Percentiles rank a stretch among this genome's conserved stretches.
These are phyloP conservation scores for Macadamia integrifolia DNA, from an alignment of 164 flowering plant genomes.

Conservation along the genomic window DNA sequence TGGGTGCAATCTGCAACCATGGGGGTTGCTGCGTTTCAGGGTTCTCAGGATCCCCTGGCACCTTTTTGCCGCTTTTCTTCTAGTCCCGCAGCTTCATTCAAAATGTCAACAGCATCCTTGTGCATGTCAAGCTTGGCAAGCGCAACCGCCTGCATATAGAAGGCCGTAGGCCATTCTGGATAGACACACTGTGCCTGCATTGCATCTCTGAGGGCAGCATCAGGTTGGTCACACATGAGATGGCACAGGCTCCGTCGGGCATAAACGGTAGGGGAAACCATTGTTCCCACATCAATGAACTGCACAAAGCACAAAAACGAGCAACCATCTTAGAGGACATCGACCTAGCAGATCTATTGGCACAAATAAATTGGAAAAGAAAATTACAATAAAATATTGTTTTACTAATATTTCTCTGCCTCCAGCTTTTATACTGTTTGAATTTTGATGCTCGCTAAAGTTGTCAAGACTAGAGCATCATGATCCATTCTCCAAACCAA, in stretches of 20 bases:
- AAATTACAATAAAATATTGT: too few species aligned
- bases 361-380: too few species aligned
- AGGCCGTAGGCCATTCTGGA: slow-evolving; percentile 96
- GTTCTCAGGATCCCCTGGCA: slow-evolving; percentile 34
- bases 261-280: slow-evolving; percentile 88
- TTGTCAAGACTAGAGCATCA: too few species aligned
- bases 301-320: slow-evolving; percentile 21
- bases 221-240: slow-evolving; percentile 84
- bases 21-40: neutral
- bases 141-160: slow-evolving; percentile 96
- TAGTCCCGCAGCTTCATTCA: slow-evolving; percentile 76
- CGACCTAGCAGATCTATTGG: too few species aligned
- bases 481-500: too few species aligned
- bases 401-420: too few species aligned
- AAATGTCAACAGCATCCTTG: slow-evolving; percentile 90
- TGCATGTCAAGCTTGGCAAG: slow-evolving; percentile 92
- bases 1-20: slow-evolving; percentile 9
- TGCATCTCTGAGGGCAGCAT: slow-evolving; percentile 93
- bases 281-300: slow-evolving; percentile 93
- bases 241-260: slow-evolving; percentile 87
- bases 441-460: too few species aligned
- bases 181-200: slow-evolving; percentile 96
- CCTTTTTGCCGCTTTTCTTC: slow-evolving; percentile 72
- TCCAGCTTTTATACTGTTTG: too few species aligned
- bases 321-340: neutral